Base-by-base conservation (phyloP, 805 yeast species). In the Ogataea paradorogensis region DNA sequence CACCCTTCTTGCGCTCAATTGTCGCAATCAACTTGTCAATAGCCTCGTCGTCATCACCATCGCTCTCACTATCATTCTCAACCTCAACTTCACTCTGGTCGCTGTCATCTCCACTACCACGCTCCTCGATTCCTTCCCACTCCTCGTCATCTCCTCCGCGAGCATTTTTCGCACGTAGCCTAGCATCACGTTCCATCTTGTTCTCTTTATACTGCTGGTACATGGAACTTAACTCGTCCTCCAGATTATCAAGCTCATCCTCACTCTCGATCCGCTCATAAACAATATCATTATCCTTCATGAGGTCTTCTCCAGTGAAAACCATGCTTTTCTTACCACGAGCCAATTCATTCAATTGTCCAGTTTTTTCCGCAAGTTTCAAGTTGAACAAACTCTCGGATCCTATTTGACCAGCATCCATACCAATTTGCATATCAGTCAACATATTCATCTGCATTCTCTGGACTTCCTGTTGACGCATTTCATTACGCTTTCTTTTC, bases 391-490 rank as follows among this genome's bases (percentile, higher is more conserved):
- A 68, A 1, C 90, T 75, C 43, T 84, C 90, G 40, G 83, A 72
- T 26, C 93, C 96, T 44, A 78, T 70, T 38, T 76, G 75, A 13
- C 87, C 91, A 13, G 96, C 96, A 59, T 93, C 99, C 39, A 87
- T 71, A 74, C 98, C 97, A 47, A 93, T 80, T 56, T 89, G 95
- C 68, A 75, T 78, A 56, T 95, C 96, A 5, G 96, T 86, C 43
- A 85, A 70, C 96, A 93, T 90, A 62, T 86, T 87, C 91, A 93
- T 82, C 67, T 93, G 97, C 85, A 88, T 82, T 68, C 98, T 78
- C 34, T 75, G 71, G 33, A 91, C 77, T 59, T 91, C 97, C 62
- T 84, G 86, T 61, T 88, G 96, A 56, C 87, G 88, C 47, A 63
- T 50, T 64, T 90, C 96, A 60, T 93, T 89, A 39, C 76, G 76